A percentile compares a stretch with the other conserved stretches of the same genome.
These are phyloP conservation scores for Ramicandelaber brevisporus DNA, from an alignment of 192 early-diverging fungal species.

Conservation along the genomic window DNA sequence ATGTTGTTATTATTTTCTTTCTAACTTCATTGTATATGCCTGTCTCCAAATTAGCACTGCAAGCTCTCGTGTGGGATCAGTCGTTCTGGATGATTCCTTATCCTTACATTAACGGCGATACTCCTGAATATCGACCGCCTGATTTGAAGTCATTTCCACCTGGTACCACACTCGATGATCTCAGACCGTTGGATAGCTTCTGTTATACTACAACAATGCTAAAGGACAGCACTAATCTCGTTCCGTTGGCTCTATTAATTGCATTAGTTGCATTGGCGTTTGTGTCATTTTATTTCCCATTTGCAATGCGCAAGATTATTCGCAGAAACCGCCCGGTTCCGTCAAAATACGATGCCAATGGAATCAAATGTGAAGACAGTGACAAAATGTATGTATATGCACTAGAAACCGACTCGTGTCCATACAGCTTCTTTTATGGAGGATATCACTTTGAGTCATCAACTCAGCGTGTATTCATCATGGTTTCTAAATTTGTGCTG, in stretches of 20 bases:
- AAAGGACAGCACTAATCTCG: conserved; percentile 8
- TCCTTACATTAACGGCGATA: conserved; percentile 13
- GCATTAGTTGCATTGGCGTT: conserved; percentile 9
- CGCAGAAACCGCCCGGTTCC: conserved; percentile 10
- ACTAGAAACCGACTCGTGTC: conserved; percentile 22
- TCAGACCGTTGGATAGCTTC: too few relatives aligned
- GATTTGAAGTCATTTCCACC: too few relatives aligned
- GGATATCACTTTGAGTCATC: conserved; percentile 18
- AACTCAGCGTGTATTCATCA: conserved; percentile 20
- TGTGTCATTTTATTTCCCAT: conserved; percentile 9
- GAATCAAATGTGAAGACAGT: conserved; percentile 8
- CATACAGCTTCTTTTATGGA: conserved; percentile 31
- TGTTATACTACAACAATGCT: conserved; percentile 22
- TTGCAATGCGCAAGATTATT: conserved; percentile 10
- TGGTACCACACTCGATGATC: too few relatives aligned
- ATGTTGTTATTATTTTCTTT: conserved; percentile 7
- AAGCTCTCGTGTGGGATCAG: conserved; percentile 19
- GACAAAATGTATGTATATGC: conserved; percentile 11
- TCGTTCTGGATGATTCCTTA: conserved; percentile 19
- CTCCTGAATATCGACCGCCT: conserved; percentile 4
- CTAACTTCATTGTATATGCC: conserved; percentile 20
- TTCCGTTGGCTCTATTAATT: conserved; percentile 11
- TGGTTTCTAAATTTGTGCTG: conserved; percentile 24
- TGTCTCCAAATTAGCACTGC: conserved; percentile 15
- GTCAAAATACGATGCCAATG: conserved; percentile 13